Conservation (phyloP, 805 yeast species). For the Maudiozyma pseudohumilis region DNA sequence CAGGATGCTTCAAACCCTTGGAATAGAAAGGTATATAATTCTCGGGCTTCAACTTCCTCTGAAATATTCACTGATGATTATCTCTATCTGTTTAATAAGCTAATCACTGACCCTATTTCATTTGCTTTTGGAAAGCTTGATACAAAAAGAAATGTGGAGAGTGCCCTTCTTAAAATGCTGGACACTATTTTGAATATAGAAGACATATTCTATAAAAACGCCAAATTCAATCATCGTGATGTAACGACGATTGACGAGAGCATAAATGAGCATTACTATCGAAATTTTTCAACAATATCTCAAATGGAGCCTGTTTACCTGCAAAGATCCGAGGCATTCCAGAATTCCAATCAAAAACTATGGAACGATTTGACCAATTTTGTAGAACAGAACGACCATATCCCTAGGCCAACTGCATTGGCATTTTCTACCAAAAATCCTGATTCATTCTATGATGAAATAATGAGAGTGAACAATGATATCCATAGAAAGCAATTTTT, state of each 20-base stretch:
- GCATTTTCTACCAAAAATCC: constrained; percentile 18
- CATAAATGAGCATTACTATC: constrained; percentile 13
- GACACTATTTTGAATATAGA: constrained; percentile 18
- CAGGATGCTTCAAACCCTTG: constrained; percentile 16
- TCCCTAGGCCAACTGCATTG: constrained; percentile 14
- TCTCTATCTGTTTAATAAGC: constrained; percentile 12
- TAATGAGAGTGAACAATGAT: constrained; percentile 16
- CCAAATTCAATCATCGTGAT: constrained; percentile 7
- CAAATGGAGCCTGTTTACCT: constrained; percentile 12
- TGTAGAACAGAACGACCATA: background rate
- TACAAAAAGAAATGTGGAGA: constrained; percentile 13
- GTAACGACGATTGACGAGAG: constrained; percentile 8
- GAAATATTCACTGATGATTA: constrained; percentile 18
- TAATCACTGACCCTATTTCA: constrained; percentile 17
- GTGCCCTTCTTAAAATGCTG: constrained; percentile 10
- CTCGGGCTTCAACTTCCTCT: constrained; percentile 8
- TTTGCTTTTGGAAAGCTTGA: constrained; percentile 12
- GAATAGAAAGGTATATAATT: constrained; percentile 7
- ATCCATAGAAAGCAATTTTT: constrained; percentile 23
- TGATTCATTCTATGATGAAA: constrained; percentile 15
- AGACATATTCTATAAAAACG: constrained; percentile 15
- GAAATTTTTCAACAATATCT: constrained; percentile 8
- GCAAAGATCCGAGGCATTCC: constrained; percentile 7
- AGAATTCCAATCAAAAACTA: constrained; percentile 7
- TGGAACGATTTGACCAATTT: constrained; percentile 10